phyloP scores from a whole-genome alignment of 2,329 filamentous ascomycete species.

The Sclerotinia subarctica region DNA sequence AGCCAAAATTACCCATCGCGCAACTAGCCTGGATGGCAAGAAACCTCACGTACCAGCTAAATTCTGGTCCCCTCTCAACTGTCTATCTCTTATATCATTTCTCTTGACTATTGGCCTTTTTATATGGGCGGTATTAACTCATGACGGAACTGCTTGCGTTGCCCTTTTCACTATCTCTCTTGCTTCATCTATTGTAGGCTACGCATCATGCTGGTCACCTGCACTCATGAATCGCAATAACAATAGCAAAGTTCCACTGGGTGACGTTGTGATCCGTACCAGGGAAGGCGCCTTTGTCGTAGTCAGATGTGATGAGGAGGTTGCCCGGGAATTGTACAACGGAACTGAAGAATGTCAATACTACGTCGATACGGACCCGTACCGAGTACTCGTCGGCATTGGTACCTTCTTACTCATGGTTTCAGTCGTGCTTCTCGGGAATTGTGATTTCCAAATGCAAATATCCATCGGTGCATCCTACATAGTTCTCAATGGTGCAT shows the following conservation, averaged over 20 bases:
- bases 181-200: slow-evolving; percentile 53
- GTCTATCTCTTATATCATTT: slow-evolving; percentile 52
- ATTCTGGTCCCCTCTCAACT: slow-evolving; percentile 51
- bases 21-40: slow-evolving; percentile 36
- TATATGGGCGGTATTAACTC: slow-evolving; percentile 42
- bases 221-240: slow-evolving; percentile 51
- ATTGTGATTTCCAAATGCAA: slow-evolving; percentile 60
- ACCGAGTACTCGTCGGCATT: slow-evolving; percentile 53
- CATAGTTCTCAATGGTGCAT: slow-evolving; percentile 56
- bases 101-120: slow-evolving; percentile 50
- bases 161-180: slow-evolving; percentile 52
- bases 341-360: slow-evolving; percentile 60
- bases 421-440: slow-evolving; percentile 58
- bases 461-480: slow-evolving; percentile 56
- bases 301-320: slow-evolving; percentile 55
- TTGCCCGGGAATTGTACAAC: slow-evolving; percentile 60
- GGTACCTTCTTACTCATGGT: slow-evolving; percentile 61
- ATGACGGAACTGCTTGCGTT: slow-evolving; percentile 51
- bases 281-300: slow-evolving; percentile 58
- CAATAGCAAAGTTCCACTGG: slow-evolving; percentile 46
- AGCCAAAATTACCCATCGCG: slow-evolving; percentile 25
- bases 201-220: slow-evolving; percentile 57
- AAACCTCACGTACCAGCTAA: slow-evolving; percentile 50
- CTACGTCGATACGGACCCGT: slow-evolving; percentile 45
- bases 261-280: slow-evolving; percentile 61